Percentiles rank a stretch among this genome's conserved stretches.
Evolutionary conservation across 495 filamentous ascomycete species (phyloP).

Genomic region (Pyrenopolyporus hunteri): DNA sequence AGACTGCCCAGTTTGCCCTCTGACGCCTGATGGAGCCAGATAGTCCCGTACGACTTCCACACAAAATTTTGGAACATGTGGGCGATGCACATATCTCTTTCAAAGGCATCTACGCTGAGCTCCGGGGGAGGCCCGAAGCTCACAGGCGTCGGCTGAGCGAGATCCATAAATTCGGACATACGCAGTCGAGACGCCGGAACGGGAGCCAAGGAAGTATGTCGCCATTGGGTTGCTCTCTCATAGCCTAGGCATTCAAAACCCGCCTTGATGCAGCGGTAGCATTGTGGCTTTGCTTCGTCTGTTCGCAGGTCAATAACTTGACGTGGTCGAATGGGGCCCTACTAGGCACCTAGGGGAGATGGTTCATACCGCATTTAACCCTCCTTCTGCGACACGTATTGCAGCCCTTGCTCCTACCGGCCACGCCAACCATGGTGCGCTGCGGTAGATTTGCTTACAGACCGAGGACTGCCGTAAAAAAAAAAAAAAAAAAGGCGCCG

Average conservation of each 20-base stretch:
- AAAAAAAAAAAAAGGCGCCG: too few relatives aligned
- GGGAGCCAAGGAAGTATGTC: slow-evolving; percentile 28
- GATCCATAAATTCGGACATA: slow-evolving; percentile 8
- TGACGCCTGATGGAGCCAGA: slow-evolving; percentile 32
- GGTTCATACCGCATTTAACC: slow-evolving; percentile 41
- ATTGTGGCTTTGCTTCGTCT: slow-evolving; percentile 41
- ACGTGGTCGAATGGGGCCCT: background rate
- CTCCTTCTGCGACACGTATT: slow-evolving; percentile 39
- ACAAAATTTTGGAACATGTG: slow-evolving; percentile 35
- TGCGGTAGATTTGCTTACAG: background rate
- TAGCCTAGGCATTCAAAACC: slow-evolving; percentile 40
- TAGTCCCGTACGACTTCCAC: slow-evolving; percentile 29
- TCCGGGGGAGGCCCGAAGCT: slow-evolving; percentile 10
- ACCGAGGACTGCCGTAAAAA: too few relatives aligned
- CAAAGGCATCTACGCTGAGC: slow-evolving; percentile 31
- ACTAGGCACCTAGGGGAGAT: background rate
- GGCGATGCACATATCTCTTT: slow-evolving; percentile 28
- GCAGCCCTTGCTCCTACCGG: slow-evolving; percentile 45
- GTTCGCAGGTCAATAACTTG: background rate
- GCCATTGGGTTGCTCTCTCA: slow-evolving; percentile 31
- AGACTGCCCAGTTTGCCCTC: slow-evolving; percentile 31
- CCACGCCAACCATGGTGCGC: slow-evolving; percentile 39
- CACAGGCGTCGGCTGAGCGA: background rate
- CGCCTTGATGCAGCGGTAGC: slow-evolving; percentile 33
- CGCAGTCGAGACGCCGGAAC: background rate